Conservation (phyloP, 1,139 yeast species). For the Suhomyces maxii region DNA sequence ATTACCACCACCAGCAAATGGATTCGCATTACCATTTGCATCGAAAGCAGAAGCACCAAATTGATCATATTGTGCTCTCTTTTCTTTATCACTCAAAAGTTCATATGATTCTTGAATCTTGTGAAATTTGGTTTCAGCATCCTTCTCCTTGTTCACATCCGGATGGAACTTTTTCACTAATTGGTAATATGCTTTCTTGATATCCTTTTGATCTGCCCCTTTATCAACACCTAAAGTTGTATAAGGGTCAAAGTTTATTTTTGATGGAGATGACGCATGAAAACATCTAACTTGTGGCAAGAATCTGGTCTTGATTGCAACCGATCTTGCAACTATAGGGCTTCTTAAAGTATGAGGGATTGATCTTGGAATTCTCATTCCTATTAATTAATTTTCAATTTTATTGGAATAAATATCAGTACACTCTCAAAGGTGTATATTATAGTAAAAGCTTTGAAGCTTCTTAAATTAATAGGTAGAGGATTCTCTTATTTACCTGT, state of each 20-base stretch:
- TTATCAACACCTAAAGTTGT: conserved; percentile 74
- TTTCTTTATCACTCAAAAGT: conserved; percentile 80
- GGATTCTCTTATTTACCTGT: not conserved
- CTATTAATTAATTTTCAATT: not conserved
- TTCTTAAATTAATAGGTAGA: not conserved
- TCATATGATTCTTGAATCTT: conserved; percentile 94
- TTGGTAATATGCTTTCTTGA: conserved; percentile 91
- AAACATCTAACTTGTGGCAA: conserved; percentile 19
- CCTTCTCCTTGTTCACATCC: conserved; percentile 89
- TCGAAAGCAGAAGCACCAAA: conserved; percentile 88
- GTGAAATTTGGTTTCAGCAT: conserved; percentile 86
- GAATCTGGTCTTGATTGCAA: conserved; percentile 3
- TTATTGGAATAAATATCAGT: not conserved
- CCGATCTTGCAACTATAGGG: conserved; percentile 2
- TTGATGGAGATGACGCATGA: conserved; percentile 23
- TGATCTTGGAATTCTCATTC: conserved; percentile 12
- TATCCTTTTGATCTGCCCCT: conserved; percentile 73
- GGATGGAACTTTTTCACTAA: conserved; percentile 95
- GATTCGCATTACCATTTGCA: conserved; percentile 59
- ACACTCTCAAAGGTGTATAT: not conserved
- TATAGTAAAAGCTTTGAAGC: not conserved
- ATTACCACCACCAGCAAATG: conserved; percentile 49
- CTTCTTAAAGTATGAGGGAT: conserved; percentile 4
- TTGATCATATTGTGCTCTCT: conserved; percentile 88
- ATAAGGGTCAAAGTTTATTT: conserved; percentile 71